Conservation (phyloP, 2,329 filamentous ascomycete genomes). For the Alternaria sp. region DNA sequence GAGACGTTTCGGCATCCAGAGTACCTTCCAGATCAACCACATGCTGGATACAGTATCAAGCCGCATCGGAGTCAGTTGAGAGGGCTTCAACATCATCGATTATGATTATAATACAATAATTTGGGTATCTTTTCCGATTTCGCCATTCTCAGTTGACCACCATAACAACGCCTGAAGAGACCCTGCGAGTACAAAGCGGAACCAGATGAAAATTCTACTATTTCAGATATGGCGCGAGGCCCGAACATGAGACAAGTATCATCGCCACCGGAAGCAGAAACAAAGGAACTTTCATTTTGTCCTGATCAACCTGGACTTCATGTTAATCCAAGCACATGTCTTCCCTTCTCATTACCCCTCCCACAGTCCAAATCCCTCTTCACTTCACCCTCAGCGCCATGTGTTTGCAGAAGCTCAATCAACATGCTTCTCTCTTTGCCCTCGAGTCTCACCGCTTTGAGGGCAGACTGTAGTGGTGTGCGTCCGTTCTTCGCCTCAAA, state of each 20-base stretch:
- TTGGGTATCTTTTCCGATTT: neutral
- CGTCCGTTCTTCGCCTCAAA: constrained; percentile 25
- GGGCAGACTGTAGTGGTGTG: constrained; percentile 32
- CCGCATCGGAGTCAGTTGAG: accelerated
- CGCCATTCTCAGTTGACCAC: neutral
- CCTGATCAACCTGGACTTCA: neutral
- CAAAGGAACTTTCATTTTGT: neutral
- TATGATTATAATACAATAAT: neutral
- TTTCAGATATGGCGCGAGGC: neutral
- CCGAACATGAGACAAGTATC: neutral
- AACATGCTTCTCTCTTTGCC: constrained; percentile 36
- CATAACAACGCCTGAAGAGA: neutral
- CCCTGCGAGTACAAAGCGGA: neutral
- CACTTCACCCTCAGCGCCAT: constrained; percentile 37
- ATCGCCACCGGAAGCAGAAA: neutral
- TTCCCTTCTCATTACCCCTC: constrained; percentile 29
- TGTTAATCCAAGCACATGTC: constrained; percentile 26
- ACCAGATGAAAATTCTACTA: neutral
- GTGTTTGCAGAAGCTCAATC: constrained; percentile 35
- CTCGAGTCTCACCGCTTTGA: constrained; percentile 28
- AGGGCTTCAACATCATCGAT: neutral
- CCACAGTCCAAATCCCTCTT: constrained; percentile 17
- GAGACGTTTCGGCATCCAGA: neutral
- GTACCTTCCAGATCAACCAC: neutral
- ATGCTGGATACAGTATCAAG: neutral